A percentile compares a stretch with the other conserved stretches of the same genome.
Evolutionary conservation across 2,329 filamentous ascomycete species (phyloP).

Genomic region (Talaromyces verruculosus): DNA sequence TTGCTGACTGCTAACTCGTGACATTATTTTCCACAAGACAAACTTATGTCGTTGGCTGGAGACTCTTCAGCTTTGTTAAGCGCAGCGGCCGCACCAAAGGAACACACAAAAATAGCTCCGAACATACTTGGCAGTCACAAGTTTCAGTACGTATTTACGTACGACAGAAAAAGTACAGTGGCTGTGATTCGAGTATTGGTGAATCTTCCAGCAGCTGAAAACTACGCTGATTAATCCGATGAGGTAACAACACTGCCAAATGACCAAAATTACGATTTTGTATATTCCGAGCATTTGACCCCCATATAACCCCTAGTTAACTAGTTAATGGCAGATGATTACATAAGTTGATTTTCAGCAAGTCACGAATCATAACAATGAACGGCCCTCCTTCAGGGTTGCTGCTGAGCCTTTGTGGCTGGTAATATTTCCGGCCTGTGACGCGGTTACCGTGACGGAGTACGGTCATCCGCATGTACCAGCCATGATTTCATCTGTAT

Average conservation of each 20-base stretch:
- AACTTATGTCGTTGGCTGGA: background rate
- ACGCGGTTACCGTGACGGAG: background rate
- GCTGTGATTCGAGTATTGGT: background rate
- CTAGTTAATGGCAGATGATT: background rate
- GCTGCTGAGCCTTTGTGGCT: background rate
- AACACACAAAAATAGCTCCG: background rate
- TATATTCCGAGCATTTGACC: background rate
- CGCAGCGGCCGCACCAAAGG: background rate
- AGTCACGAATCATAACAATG: background rate
- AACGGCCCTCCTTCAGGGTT: background rate
- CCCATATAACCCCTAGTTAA: too few species aligned
- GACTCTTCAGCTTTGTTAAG: background rate
- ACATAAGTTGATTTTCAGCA: background rate
- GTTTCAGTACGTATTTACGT: background rate
- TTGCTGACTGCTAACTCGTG: slow-evolving; percentile 1
- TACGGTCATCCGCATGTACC: background rate
- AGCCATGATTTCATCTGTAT: background rate
- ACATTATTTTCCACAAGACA: background rate
- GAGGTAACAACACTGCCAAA: background rate
- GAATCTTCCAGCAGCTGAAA: slow-evolving; percentile 1
- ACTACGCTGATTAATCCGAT: background rate
- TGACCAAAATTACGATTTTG: background rate
- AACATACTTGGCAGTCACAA: background rate
- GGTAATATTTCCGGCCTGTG: slow-evolving; percentile 1
- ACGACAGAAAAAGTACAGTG: background rate